phyloP scores from a whole-genome alignment of 805 yeast genomes.

The Saccharomycopsis sp. region DNA sequence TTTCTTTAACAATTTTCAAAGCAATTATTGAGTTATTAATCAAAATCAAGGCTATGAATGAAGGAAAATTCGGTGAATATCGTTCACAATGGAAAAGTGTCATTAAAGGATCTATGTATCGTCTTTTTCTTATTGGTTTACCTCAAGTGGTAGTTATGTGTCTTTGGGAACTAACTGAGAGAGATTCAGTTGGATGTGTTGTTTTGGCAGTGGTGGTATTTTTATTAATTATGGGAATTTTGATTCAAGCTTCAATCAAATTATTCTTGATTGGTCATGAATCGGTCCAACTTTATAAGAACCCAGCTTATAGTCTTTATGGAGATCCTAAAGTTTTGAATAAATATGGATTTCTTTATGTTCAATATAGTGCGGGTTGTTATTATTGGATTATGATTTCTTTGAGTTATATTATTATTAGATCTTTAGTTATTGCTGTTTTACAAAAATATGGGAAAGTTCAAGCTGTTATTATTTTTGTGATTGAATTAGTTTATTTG shows the following conservation, averaged over 20 bases:
- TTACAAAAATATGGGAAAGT: constrained; percentile 72
- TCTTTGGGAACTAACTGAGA: constrained; percentile 79
- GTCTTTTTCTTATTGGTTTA: constrained; percentile 74
- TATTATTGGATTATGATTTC: constrained; percentile 72
- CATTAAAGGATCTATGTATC: constrained; percentile 79
- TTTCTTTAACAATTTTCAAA: constrained; percentile 51
- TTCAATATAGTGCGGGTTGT: constrained; percentile 79
- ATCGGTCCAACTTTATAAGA: constrained; percentile 64
- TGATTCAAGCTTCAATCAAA: constrained; percentile 62
- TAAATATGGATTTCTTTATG: constrained; percentile 86
- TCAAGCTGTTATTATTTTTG: constrained; percentile 70
- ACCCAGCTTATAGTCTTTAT: constrained; percentile 84
- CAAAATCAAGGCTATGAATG: constrained; percentile 46
- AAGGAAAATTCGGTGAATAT: constrained; percentile 61
- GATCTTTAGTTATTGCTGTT: constrained; percentile 79
- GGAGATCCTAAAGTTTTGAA: constrained; percentile 76
- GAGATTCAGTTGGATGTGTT: constrained; percentile 75
- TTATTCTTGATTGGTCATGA: constrained; percentile 67
- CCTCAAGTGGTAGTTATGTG: constrained; percentile 78
- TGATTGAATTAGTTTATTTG: constrained; percentile 63
- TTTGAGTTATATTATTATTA: constrained; percentile 54
- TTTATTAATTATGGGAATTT: constrained; percentile 42
- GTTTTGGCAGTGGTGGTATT: constrained; percentile 71
- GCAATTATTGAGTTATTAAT: constrained; percentile 55
- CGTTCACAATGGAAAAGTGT: constrained; percentile 77